A percentile compares a stretch with the other conserved stretches of the same genome.
These are phyloP conservation scores for Cladophialophora carrionii DNA, from an alignment of 2,329 filamentous ascomycete species.

Conservation along the genomic window DNA sequence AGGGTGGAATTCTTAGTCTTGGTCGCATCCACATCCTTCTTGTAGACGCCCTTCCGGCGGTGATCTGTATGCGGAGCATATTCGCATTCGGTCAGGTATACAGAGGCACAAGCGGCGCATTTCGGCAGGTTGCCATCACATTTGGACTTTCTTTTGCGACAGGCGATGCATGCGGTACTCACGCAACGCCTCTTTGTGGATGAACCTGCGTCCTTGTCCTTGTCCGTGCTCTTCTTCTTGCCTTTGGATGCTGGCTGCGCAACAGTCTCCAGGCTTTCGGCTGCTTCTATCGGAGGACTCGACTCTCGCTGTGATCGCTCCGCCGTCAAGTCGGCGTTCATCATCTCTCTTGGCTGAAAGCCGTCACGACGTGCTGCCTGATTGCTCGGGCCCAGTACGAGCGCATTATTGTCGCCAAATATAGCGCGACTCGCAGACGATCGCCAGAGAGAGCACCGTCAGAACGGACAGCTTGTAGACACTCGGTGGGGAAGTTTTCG, in stretches of 20 bases:
- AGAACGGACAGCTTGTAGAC: neutral
- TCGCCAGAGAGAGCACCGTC: neutral
- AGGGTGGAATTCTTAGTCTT: slow-evolving; percentile 86
- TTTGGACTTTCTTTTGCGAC: slow-evolving; percentile 78
- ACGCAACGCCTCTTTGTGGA: slow-evolving; percentile 71
- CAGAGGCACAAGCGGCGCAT: slow-evolving; percentile 93
- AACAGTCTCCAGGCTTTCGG: slow-evolving; percentile 12
- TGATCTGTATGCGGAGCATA: slow-evolving; percentile 98
- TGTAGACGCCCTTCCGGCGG: slow-evolving; percentile 93
- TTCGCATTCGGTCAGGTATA: slow-evolving; percentile 76
- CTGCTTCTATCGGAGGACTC: slow-evolving; percentile 2
- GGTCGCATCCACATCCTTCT: slow-evolving; percentile 85
- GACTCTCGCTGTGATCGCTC: slow-evolving; percentile 14
- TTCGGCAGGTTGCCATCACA: slow-evolving; percentile 90
- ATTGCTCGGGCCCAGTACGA: neutral
- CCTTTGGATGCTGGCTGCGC: slow-evolving; percentile 30
- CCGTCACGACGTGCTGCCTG: slow-evolving; percentile 7
- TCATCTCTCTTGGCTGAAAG: neutral
- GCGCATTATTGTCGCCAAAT: slow-evolving; percentile 14
- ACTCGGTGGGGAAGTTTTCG: neutral
- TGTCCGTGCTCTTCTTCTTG: slow-evolving; percentile 42
- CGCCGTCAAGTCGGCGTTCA: neutral
- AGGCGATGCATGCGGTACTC: slow-evolving; percentile 82
- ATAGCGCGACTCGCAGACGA: neutral
- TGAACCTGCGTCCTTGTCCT: slow-evolving; percentile 41